Evolutionary conservation across 108 stramenopile species (phyloP).

Genomic region (Aurantiochytrium sp.): DNA sequence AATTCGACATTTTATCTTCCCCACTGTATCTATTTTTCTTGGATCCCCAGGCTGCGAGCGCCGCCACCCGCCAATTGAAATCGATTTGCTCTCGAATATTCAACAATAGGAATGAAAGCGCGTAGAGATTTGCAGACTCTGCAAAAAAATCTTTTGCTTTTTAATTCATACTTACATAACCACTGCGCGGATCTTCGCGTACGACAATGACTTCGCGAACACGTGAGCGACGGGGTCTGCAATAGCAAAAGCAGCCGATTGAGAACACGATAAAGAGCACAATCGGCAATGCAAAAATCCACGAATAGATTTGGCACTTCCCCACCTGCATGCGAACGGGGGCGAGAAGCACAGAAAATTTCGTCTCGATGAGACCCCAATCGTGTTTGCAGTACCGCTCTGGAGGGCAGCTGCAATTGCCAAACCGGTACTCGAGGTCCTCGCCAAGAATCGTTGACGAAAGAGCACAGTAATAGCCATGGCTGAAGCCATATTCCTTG

Average conservation of each 20-base stretch:
- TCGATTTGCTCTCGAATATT: too few species aligned
- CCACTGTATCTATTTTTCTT: too few species aligned
- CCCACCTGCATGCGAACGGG: neutral
- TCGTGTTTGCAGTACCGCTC: neutral
- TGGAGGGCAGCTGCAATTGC: neutral
- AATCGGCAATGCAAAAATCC: neutral
- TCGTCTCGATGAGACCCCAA: neutral
- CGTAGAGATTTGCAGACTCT: too few species aligned
- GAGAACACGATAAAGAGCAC: neutral
- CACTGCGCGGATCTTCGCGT: neutral
- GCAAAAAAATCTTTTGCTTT: too few species aligned
- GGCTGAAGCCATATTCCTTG: neutral
- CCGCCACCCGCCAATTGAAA: too few species aligned
- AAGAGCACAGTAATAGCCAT: neutral
- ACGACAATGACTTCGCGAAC: neutral
- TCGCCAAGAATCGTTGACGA: neutral
- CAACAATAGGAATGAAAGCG: too few species aligned
- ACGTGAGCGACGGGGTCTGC: neutral
- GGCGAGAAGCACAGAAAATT: neutral
- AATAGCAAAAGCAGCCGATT: neutral
- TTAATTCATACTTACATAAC: neutral
- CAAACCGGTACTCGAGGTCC: neutral
- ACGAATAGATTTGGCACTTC: neutral
- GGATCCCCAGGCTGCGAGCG: too few species aligned
- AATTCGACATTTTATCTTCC: too few species aligned